Conservation (phyloP, 1,284 basidiomycete genomes). For the Sanghuangporus baumii region DNA sequence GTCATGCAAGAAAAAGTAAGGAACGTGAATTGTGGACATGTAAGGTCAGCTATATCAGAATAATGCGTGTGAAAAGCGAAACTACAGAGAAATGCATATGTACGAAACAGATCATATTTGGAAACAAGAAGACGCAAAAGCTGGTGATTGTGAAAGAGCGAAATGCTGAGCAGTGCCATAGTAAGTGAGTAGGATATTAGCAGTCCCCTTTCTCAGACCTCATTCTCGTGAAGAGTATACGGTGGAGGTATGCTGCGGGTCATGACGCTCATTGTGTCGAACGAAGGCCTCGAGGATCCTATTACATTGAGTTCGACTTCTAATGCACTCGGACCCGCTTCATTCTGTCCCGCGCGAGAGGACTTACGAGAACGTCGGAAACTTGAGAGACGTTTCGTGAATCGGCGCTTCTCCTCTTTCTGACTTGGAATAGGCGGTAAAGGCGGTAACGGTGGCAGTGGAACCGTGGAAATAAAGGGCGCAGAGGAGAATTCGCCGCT, state of each 20-base stretch:
- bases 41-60: background rate
- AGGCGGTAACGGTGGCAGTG: background rate
- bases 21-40: background rate
- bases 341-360: background rate
- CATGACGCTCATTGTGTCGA: constrained; percentile 4
- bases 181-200: background rate
- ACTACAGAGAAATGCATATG: background rate
- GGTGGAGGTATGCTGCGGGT: constrained; percentile 11
- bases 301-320: background rate
- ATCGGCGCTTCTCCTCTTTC: background rate
- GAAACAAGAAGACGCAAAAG: background rate
- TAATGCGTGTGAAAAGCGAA: background rate
- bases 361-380: background rate
- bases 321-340: background rate
- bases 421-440: constrained; percentile 1
- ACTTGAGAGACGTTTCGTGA: background rate
- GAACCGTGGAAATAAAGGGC: background rate
- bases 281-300: constrained; percentile 1
- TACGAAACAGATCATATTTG: background rate
- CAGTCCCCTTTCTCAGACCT: background rate
- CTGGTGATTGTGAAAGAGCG: background rate
- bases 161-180: background rate
- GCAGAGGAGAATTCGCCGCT: background rate
- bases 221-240: background rate
- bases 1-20: background rate